phyloP scores from a whole-genome alignment of 2,329 filamentous ascomycete species.

The Rutstroemia sp. region DNA sequence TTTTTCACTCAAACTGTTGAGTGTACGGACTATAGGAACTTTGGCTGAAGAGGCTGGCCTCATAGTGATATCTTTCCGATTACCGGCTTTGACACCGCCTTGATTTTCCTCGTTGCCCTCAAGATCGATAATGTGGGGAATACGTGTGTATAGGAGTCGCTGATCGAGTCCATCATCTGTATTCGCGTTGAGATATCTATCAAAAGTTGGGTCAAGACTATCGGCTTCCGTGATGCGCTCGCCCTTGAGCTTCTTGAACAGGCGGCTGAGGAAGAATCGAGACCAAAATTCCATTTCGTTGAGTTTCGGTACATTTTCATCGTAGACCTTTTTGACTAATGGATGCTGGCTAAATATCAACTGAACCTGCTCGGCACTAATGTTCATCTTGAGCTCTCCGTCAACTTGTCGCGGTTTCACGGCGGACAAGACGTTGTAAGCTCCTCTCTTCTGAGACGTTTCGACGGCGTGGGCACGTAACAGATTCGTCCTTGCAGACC shows the following conservation, averaged over 20 bases:
- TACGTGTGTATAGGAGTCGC: conserved; percentile 52
- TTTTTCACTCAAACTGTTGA: conserved; percentile 89
- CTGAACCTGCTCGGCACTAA: conserved; percentile 86
- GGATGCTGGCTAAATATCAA: conserved; percentile 92
- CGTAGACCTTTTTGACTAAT: conserved; percentile 81
- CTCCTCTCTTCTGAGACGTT: conserved; percentile 73
- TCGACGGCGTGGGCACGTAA: conserved; percentile 89
- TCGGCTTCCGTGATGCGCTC: conserved; percentile 78
- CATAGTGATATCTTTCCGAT: conserved; percentile 87
- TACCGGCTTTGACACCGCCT: conserved; percentile 73
- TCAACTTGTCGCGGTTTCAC: conserved; percentile 75
- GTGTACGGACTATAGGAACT: conserved; percentile 77
- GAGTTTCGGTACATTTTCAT: conserved; percentile 82
- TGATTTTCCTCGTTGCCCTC: conserved; percentile 94
- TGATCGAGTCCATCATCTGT: conserved; percentile 48
- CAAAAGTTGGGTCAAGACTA: conserved; percentile 68
- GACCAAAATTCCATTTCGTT: conserved; percentile 83
- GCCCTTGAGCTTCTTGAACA: conserved; percentile 87
- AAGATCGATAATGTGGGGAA: conserved; percentile 86
- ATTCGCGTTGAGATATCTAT: conserved; percentile 74
- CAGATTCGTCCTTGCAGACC: conserved; percentile 80
- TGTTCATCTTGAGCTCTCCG: conserved; percentile 69
- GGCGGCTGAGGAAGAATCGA: conserved; percentile 81
- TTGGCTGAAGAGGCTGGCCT: conserved; percentile 65
- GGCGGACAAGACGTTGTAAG: conserved; percentile 88